A percentile compares a stretch with the other conserved stretches of the same genome.
Evolutionary conservation across 257 asterid genomes (phyloP).

Genomic region (Lantana camara): DNA sequence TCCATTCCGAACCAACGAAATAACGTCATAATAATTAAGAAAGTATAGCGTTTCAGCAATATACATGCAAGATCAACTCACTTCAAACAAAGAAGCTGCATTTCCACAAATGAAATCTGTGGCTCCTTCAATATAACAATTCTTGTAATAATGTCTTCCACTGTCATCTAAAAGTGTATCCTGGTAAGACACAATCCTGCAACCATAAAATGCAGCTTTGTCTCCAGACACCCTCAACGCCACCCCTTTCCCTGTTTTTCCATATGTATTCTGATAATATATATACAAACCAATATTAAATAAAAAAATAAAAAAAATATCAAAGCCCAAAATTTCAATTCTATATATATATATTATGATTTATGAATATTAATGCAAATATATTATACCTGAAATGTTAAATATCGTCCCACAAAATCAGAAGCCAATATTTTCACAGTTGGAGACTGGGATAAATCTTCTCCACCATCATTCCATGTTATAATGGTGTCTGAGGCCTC

Average conservation of each 20-base stretch:
- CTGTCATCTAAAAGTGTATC: constrained; percentile 53
- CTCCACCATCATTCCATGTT: constrained; percentile 51
- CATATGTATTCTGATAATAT: constrained; percentile 44
- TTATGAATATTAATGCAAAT: no score
- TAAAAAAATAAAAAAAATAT: background rate
- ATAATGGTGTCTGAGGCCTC: constrained; percentile 34
- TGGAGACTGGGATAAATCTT: constrained; percentile 38
- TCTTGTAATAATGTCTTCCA: constrained; percentile 50
- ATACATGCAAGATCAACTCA: constrained; percentile 23
- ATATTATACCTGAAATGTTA: constrained; percentile 47
- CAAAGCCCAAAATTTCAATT: background rate
- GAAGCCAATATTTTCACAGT: constrained; percentile 46
- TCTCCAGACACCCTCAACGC: constrained; percentile 56
- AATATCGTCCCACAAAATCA: constrained; percentile 47
- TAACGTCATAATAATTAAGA: no score
- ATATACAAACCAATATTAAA: background rate
- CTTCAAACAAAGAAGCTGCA: constrained; percentile 56
- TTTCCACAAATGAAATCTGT: constrained; percentile 56
- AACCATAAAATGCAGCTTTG: constrained; percentile 46
- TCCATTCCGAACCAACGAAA: no score
- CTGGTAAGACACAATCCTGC: constrained; percentile 46
- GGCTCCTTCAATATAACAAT: constrained; percentile 57
- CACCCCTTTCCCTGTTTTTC: constrained; percentile 41
- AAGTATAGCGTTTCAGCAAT: no score
- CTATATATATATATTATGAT: background rate